Evolutionary conservation across 2,329 filamentous ascomycete genomes (phyloP), one percentile per base, ranked within the genome.

Genomic region (Pyrenochaeta sp.): DNA sequence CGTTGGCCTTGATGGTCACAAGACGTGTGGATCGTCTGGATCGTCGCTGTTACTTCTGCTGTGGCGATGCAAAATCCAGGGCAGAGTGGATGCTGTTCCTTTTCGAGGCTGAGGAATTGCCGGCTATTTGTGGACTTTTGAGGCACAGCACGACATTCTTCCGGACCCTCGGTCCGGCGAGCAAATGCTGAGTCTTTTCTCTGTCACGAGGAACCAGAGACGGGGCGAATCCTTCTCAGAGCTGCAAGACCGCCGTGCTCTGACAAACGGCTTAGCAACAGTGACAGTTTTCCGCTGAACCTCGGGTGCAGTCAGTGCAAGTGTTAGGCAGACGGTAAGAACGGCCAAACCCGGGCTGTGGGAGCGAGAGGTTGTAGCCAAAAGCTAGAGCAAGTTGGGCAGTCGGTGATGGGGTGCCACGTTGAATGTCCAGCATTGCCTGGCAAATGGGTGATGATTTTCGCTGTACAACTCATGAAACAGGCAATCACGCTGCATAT

Each of bases 401-500:
- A 62, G 40, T 58, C 30, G 56, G 46, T 54, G 36, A 51, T 49
- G 36, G 41, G 60, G 58, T 61, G 61, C 63, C 63, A 67, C 68
- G 63, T 63, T 61, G 51, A 61, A 43, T 31, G 45, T 42, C 50
- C 56, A 58, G 47, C 37, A 55, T 52, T 60, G 58, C 50, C 63
- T 59, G 58, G 50, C 54, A 49, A 54, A 27, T 54, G 53, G 23
- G 4, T 45, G 39, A 46, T 66, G 61, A 64, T 63, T 48, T 60
- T 61, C 63, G 63, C 64, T 74, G 73, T 74, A 74, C 72, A 75
- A 72, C 69, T 67, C 71, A 74, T 73, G 72, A 75, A 74, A 75
- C 69, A 67, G 54, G 64, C 53, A 58, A 68, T 74, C 68, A 74
- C 61, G 68, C 67, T 58, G 70, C 64, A 66, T 66, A 47, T 42